Evolutionary conservation across 2,329 filamentous ascomycete genomes (phyloP), one percentile per base, ranked within the genome.

Genomic region (Sphaceloma murrayae): DNA sequence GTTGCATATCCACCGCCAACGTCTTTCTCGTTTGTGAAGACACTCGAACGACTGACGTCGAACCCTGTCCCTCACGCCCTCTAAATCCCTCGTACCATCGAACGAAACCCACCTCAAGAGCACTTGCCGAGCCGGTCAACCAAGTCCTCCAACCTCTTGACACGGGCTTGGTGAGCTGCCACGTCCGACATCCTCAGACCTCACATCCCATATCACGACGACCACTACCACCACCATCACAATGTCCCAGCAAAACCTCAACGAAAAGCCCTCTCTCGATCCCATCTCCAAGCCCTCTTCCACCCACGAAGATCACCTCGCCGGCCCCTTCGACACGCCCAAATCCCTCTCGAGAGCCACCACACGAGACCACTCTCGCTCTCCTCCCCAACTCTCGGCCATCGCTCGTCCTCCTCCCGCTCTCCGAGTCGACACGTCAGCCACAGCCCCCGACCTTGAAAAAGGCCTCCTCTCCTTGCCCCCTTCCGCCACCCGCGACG

Each of bases 351-450:
- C 59, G 36, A 58, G 58, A 14, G 52, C 52, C 21, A 54, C 53
- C 36, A 58, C 61, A 9, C 49, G 51, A 33, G 56, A 59, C 40
- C 49, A 48, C 48, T 49, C 57, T 48, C 56, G 57, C 53, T 53
- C 9, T 53, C 56, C 8, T 49, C 65, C 18, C 64, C 66, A 59
- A 67, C 65, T 18, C 62, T 67, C 14, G 62, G 64, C 46, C n/a
- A n/a, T n/a, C 67, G 65, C n/a, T 56, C 67, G 55, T 62, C 65
- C 21, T 33, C 29, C 38, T 44, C 22, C n/a, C 33, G 24, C 17
- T 29, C 42, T 32, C 45, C 42, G 14, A 33, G 44, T 43, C 44
- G 42, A 14, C 34, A 47, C 11, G 4, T 43, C 21, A 7, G 36
- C 22, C 34, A 40, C 21, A 27, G 34, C 60, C 48, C 57, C 61